Percentiles rank a stretch among this genome's conserved stretches.
Evolutionary conservation across 2,329 filamentous ascomycete species (phyloP).

Genomic region (Chrysoporthe austroafricana): DNA sequence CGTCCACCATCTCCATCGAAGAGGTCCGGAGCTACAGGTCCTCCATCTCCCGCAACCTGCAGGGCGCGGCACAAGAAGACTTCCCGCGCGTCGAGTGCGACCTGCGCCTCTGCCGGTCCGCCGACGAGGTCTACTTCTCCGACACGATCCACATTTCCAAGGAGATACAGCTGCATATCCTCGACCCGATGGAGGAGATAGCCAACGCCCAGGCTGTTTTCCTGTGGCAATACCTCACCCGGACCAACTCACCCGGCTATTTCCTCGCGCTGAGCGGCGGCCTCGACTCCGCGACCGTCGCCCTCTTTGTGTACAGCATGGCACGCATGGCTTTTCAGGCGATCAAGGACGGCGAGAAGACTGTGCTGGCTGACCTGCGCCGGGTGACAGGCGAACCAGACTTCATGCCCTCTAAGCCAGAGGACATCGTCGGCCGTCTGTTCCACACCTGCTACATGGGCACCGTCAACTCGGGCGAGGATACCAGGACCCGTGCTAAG

Average conservation of each 20-base stretch:
- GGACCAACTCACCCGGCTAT: constrained; percentile 29
- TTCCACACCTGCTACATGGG: constrained; percentile 61
- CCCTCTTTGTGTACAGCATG: constrained; percentile 32
- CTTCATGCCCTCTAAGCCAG: constrained; percentile 25
- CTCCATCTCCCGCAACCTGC: constrained; percentile 29
- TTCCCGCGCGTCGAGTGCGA: constrained; percentile 31
- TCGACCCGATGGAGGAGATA: constrained; percentile 40
- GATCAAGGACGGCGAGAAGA: constrained; percentile 28
- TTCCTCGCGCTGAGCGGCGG: constrained; percentile 31
- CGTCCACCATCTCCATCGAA: constrained; percentile 30
- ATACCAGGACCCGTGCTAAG: constrained; percentile 64
- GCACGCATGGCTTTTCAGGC: constrained; percentile 29
- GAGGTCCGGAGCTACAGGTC: constrained; percentile 30
- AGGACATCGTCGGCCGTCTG: constrained; percentile 30
- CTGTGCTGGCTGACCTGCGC: constrained; percentile 28
- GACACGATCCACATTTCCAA: constrained; percentile 22
- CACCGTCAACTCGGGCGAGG: constrained; percentile 59
- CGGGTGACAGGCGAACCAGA: constrained; percentile 28
- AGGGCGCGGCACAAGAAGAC: constrained; percentile 30
- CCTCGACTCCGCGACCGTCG: constrained; percentile 31
- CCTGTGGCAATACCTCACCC: constrained; percentile 31
- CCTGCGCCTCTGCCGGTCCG: constrained; percentile 31
- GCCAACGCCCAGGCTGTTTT: constrained; percentile 34
- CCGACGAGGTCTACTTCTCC: constrained; percentile 35
- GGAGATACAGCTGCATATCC: constrained; percentile 26